phyloP scores from a whole-genome alignment of 768 basidiomycete species.

The Astraeus odoratus region DNA sequence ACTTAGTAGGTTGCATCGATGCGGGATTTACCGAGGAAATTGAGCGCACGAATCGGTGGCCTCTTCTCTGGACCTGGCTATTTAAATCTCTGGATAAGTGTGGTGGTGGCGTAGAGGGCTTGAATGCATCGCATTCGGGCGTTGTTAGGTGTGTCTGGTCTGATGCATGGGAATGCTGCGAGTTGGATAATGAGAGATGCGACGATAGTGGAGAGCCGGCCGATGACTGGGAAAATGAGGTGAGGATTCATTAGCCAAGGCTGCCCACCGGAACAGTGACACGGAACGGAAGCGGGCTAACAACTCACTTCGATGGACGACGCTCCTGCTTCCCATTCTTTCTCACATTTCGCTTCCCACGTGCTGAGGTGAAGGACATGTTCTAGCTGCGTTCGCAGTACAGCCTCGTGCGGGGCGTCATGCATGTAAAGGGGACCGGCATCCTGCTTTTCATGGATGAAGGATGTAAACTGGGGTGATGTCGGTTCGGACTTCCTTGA shows the following conservation, averaged over 20 bases:
- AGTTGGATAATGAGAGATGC: slow-evolving; percentile 22
- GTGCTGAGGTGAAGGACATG: slow-evolving; percentile 36
- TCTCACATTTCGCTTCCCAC: slow-evolving; percentile 7
- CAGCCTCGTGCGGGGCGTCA: slow-evolving; percentile 45
- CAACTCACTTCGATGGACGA: slow-evolving; percentile 19
- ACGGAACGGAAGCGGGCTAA: slow-evolving; percentile 9
- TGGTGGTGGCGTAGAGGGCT: slow-evolving; percentile 1
- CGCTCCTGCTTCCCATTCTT: slow-evolving; percentile 8
- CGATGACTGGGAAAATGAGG: slow-evolving; percentile 14
- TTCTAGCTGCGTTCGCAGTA: slow-evolving; percentile 47
- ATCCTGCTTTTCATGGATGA: slow-evolving; percentile 15
- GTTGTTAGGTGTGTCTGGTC: slow-evolving; percentile 18
- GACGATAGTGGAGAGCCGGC: slow-evolving; percentile 23
- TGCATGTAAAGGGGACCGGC: slow-evolving; percentile 15
- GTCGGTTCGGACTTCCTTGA: slow-evolving; percentile 17
- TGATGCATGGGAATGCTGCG: slow-evolving; percentile 20
- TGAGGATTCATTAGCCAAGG: slow-evolving; percentile 12
- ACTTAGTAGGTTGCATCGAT: slow-evolving; percentile 8
- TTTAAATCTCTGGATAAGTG: slow-evolving; percentile 1
- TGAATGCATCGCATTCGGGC: slow-evolving; percentile 16
- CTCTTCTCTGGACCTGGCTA: not conserved
- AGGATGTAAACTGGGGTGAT: slow-evolving; percentile 8
- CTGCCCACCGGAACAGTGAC: slow-evolving; percentile 6
- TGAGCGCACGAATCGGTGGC: slow-evolving; percentile 11
- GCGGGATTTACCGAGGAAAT: slow-evolving; percentile 7